phyloP scores from a whole-genome alignment of 202 grass and related monocot genomes.

The Schoenoplectus triqueter region DNA sequence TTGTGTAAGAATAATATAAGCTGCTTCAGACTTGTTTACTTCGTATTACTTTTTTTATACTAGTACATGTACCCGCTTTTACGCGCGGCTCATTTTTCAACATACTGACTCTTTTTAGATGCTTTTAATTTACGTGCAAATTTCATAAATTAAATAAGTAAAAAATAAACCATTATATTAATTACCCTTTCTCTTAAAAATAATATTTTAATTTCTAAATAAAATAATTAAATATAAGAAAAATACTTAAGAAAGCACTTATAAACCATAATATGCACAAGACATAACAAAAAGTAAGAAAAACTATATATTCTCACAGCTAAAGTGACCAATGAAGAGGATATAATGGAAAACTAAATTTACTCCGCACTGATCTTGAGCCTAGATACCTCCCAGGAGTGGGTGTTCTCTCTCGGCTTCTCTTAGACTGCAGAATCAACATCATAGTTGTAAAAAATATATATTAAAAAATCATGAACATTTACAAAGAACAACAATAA shows the following conservation, averaged over 20 bases:
- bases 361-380: constrained; percentile 40
- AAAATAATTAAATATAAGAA: no score
- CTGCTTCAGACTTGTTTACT: no score
- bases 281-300: neutral
- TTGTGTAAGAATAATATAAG: no score
- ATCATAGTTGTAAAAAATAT: constrained; percentile 13
- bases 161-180: no score
- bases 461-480: constrained; percentile 3
- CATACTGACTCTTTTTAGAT: no score
- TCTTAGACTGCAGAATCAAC: constrained; percentile 57
- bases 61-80: no score
- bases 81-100: no score
- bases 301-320: neutral
- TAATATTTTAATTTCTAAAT: no score
- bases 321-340: neutral
- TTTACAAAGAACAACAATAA: neutral
- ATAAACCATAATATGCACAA: constrained; percentile 20
- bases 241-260: no score
- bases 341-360: neutral
- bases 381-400: constrained; percentile 86
- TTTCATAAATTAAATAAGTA: no score
- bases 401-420: constrained; percentile 68
- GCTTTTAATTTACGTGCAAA: no score
- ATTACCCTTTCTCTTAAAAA: no score
- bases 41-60: neutral